Evolutionary conservation across 2,329 filamentous ascomycete species (phyloP), one percentile per base, ranked within the genome.

Genomic region (Didymella glomerata): DNA sequence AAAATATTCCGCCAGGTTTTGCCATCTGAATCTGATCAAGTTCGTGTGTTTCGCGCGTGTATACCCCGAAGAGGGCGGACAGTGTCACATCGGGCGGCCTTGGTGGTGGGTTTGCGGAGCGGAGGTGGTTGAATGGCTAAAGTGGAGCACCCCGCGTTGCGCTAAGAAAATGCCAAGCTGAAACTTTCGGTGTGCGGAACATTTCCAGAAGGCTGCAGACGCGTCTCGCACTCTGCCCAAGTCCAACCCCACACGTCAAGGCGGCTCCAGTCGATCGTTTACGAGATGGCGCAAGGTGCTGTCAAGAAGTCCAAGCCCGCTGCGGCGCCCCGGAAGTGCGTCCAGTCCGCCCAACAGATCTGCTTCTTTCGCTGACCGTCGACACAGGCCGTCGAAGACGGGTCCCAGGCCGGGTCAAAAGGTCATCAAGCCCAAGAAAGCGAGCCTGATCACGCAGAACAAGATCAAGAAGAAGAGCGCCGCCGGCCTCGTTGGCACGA

Each of bases 381-480:
- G 10, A 22, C 6, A 57, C 47, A 78, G 73, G 62, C 68, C 74
- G 52, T 71, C 71, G 32, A 54, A 63, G 27, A 74, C 81, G 34
- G 81, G 82, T 13, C 84, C 83, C 8, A 85, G 85, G 70, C 85
- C 83, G 62, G 88, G 88, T 49, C 78, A 82, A 16, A 82, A 86
- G 47, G 81, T 85, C 49, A 88, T 91, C 68, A 87, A 88, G 51
- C 88, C 89, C 3, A 89, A 89, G 77, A 90, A 89, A 63, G 76
- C 82, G 7, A 79, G 79, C 2, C 77, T 90, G 51, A 82, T 88
- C 38, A 82, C 83, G 71, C 83, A 87, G 71, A 80, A 85, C 64
- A 86, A 87, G 69, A 81, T 90, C 73, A 86, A 84, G 51, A 90
- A 84, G 84, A 89, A 90, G 83, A 81, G 86, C 62, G 83, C 86